Evolutionary conservation across 805 yeast genomes (phyloP).

Genomic region (Wickerhamomyces chambardii): DNA sequence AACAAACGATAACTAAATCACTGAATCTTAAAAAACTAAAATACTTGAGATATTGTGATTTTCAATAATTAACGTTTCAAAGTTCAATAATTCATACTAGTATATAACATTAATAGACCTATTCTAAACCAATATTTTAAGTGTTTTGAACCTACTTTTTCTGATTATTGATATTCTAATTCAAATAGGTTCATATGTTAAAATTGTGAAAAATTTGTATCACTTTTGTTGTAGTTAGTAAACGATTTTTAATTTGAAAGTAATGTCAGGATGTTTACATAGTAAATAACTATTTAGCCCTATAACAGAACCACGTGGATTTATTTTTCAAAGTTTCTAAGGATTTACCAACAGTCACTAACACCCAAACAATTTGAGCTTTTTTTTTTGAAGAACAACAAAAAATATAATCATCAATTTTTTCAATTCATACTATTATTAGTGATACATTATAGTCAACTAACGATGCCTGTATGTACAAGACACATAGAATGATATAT

Average conservation of each 20-base stretch:
- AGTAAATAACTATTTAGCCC: too few relatives aligned
- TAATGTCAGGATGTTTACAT: not conserved
- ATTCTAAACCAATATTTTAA: too few relatives aligned
- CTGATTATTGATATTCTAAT: not conserved
- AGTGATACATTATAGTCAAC: conserved; percentile 16
- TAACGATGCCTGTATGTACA: conserved; percentile 33
- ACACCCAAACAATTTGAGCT: not conserved
- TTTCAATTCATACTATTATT: conserved; percentile 12
- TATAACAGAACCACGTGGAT: too few relatives aligned
- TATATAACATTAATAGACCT: too few relatives aligned
- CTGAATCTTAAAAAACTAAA: too few relatives aligned
- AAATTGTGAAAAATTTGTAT: not conserved
- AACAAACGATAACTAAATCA: too few relatives aligned
- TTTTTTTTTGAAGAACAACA: not conserved
- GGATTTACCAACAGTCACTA: not conserved
- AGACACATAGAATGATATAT: not conserved
- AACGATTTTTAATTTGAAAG: too few relatives aligned
- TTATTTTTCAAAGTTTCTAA: too few relatives aligned
- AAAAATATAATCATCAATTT: conserved; percentile 1
- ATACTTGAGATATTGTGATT: too few relatives aligned
- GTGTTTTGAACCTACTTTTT: not conserved
- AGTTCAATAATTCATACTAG: too few relatives aligned
- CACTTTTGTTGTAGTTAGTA: too few relatives aligned
- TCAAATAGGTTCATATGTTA: not conserved
- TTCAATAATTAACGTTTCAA: too few relatives aligned